phyloP scores from a whole-genome alignment of 768 basidiomycete genomes.

The Dioszegia aurantiaca region DNA sequence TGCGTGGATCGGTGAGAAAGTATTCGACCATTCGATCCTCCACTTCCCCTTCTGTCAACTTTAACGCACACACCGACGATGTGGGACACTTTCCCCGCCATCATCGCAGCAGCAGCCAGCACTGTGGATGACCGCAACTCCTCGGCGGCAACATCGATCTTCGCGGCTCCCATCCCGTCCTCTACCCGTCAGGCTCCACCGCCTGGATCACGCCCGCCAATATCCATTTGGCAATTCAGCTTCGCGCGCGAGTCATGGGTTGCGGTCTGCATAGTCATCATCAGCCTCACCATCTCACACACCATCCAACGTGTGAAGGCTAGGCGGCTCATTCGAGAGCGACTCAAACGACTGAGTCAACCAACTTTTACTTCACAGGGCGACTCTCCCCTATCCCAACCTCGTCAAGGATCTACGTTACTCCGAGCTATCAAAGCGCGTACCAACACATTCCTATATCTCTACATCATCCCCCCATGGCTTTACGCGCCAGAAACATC shows the following conservation, averaged over 20 bases:
- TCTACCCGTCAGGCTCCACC: neutral
- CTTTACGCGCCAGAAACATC: slow-evolving; percentile 37
- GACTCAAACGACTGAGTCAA: neutral
- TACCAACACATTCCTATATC: slow-evolving; percentile 26
- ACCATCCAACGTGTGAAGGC: slow-evolving; percentile 4
- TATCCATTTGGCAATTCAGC: neutral
- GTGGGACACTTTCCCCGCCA: too few species aligned
- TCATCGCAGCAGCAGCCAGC: too few species aligned
- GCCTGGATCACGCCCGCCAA: neutral
- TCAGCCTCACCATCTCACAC: slow-evolving; percentile 1
- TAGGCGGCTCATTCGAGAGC: neutral
- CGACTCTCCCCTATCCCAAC: too few species aligned
- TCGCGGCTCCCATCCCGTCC: too few species aligned
- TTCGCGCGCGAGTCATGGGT: slow-evolving; percentile 4
- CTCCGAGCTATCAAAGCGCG: slow-evolving; percentile 19
- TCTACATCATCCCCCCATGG: slow-evolving; percentile 30
- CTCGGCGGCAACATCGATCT: too few species aligned
- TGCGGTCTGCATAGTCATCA: slow-evolving; percentile 1
- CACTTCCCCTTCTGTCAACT: too few species aligned
- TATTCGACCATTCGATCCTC: too few species aligned
- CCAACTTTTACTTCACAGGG: too few species aligned
- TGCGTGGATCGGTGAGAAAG: too few species aligned
- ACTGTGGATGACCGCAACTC: too few species aligned
- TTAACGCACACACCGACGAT: too few species aligned
- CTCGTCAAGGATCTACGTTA: neutral